phyloP scores from a whole-genome alignment of 2,329 filamentous ascomycete genomes.

The Aspergillus calidoustus region DNA sequence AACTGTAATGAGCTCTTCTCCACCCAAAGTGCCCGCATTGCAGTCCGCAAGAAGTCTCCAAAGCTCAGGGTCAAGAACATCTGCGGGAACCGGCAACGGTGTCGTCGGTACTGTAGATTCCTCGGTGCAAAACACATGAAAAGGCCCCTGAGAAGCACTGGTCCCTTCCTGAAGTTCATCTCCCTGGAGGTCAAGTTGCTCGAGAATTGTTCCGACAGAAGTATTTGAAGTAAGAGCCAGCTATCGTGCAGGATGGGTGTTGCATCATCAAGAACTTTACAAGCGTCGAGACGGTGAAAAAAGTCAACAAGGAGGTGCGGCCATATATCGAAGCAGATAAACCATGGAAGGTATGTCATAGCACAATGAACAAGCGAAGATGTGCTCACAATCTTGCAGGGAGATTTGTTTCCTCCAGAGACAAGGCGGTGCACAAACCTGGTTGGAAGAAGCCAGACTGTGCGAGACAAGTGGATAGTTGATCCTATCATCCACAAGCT shows the following conservation, averaged over 20 bases:
- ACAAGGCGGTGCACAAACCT: conserved; percentile 22
- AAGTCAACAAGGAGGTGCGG: conserved; percentile 11
- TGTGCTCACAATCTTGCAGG: conserved; percentile 4
- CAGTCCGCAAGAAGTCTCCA: background rate
- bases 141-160: background rate
- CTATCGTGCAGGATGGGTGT: conserved; percentile 17
- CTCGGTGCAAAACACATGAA: conserved; percentile 3
- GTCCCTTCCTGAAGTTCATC: background rate
- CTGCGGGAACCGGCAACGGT: background rate
- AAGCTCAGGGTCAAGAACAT: background rate
- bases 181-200: conserved; percentile 3
- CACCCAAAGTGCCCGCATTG: background rate
- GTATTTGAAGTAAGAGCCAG: background rate
- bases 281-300: conserved; percentile 2
- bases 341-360: conserved; percentile 17
- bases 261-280: conserved; percentile 19
- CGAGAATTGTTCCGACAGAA: conserved; percentile 2
- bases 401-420: conserved; percentile 22
- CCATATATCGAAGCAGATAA: conserved; percentile 21
- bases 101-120: background rate
- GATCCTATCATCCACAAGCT: conserved; percentile 24
- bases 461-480: conserved; percentile 16
- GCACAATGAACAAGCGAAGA: too few relatives aligned
- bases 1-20: background rate
- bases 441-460: conserved; percentile 19